Base-by-base conservation (phyloP, 2,329 filamentous ascomycete genomes). In the Aspergillus niger region DNA sequence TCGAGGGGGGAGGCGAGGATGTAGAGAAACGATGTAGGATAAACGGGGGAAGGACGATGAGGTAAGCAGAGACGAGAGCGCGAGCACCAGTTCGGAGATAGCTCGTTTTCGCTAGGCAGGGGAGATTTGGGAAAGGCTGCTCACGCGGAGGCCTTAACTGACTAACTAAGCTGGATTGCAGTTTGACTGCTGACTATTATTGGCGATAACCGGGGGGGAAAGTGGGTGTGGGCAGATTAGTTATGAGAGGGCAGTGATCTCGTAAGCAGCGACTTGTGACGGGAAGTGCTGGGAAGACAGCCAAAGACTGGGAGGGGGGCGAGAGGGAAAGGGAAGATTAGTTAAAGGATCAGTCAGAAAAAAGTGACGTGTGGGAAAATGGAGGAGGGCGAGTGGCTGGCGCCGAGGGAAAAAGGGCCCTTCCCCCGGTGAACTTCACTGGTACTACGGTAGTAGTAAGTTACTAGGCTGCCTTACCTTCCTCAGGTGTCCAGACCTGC, bases 21-120 rank as follows among this genome's bases (percentile, higher is more conserved):
- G 63, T 63, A 63, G 63, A 62, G 59, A 56, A 36, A 64, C 62
- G 64, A 58, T 48, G 60, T 36, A 60, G 66, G 61, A 62, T 28
- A 63, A 61, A 67, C 59, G 54, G 62, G 69, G 65, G 64, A 36
- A 64, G 70, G 65, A 63, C 55, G 72, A 74, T 75, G 71, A 73
- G 73, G 73, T 75, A 74, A 75, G 73, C 73, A 74, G 64, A 57
- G 60, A 49, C 28, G 28, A 28, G 10, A 57, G 57, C 39, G 43
- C 56, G 55, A 22, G 55, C 8, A n/a, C 41, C 36, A 36, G 36
- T 49, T 51, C 47, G 55, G 58, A 58, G 47, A 22, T 58, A 36
- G 68, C 67, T 64, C 59, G 55, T 61, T 36, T 36, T 57, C 54
- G 59, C 63, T 63, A 61, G 59, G 60, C 55, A 59, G 56, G 51